phyloP scores from a whole-genome alignment of 306 rosid genomes.

The Fragaria iinumae region DNA sequence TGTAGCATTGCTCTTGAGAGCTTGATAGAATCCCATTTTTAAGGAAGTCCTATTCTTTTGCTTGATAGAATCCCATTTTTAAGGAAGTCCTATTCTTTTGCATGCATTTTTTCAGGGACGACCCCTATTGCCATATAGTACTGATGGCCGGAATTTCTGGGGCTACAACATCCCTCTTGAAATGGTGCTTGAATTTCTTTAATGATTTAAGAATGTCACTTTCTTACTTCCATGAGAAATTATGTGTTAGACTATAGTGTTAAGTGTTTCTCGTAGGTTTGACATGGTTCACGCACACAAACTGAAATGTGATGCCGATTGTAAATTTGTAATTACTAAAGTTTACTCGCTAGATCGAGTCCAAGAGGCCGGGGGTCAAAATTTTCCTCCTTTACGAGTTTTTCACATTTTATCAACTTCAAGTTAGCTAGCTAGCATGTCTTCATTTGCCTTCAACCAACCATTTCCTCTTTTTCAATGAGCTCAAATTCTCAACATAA shows the following conservation, averaged over 20 bases:
- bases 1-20: neutral
- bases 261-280: too few relatives aligned
- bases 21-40: neutral
- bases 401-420: neutral
- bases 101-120: neutral
- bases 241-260: too few relatives aligned
- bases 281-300: neutral
- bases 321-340: too few relatives aligned
- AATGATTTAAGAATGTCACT: too few relatives aligned
- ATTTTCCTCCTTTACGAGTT: neutral
- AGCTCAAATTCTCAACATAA: neutral
- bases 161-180: neutral
- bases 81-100: constrained; percentile 11
- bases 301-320: neutral
- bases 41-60: constrained; percentile 9
- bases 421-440: too few relatives aligned
- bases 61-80: neutral
- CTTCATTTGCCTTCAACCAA: too few relatives aligned
- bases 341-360: neutral
- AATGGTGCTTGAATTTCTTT: neutral
- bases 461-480: neutral
- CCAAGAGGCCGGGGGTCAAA: neutral
- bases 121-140: too few relatives aligned
- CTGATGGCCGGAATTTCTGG: neutral
- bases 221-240: neutral